phyloP scores from a whole-genome alignment of 495 filamentous ascomycete species.

The Aspergillus panamensis region DNA sequence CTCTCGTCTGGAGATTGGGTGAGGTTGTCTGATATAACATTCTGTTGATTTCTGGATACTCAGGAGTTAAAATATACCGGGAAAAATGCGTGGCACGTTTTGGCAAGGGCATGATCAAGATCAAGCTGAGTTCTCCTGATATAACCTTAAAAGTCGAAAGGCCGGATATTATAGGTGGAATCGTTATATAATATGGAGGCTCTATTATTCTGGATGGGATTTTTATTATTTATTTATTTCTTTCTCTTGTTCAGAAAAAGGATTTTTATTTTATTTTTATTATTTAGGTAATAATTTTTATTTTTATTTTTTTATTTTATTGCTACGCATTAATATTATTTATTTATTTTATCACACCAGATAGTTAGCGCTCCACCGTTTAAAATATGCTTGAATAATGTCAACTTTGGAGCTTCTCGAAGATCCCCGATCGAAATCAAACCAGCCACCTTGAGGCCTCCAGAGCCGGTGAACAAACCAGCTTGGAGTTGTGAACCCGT shows the following conservation, averaged over 20 bases:
- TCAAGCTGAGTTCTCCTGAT: not conserved
- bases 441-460: not conserved
- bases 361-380: not conserved
- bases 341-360: slow-evolving; percentile 13
- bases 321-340: too few species aligned
- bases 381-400: not conserved
- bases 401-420: not conserved
- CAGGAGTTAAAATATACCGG: too few species aligned
- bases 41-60: too few species aligned
- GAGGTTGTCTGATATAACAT: too few species aligned
- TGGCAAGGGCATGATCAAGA: not conserved
- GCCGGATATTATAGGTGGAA: slow-evolving; percentile 9
- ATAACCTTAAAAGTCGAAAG: slow-evolving; percentile 8
- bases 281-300: slow-evolving; percentile 5
- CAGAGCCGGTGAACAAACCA: not conserved
- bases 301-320: slow-evolving; percentile 14
- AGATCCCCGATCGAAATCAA: not conserved
- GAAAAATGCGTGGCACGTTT: not conserved
- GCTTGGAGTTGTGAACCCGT: not conserved
- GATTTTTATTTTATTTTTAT: slow-evolving; percentile 5
- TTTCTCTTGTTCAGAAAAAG: not conserved
- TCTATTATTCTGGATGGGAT: not conserved
- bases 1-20: too few species aligned
- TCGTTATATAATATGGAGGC: not conserved
- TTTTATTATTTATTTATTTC: slow-evolving; percentile 2